A percentile compares a stretch with the other conserved stretches of the same genome.
Evolutionary conservation across 225 moss, liverwort and hornwort species (phyloP).

Genomic region (Straminergon stramineum): DNA sequence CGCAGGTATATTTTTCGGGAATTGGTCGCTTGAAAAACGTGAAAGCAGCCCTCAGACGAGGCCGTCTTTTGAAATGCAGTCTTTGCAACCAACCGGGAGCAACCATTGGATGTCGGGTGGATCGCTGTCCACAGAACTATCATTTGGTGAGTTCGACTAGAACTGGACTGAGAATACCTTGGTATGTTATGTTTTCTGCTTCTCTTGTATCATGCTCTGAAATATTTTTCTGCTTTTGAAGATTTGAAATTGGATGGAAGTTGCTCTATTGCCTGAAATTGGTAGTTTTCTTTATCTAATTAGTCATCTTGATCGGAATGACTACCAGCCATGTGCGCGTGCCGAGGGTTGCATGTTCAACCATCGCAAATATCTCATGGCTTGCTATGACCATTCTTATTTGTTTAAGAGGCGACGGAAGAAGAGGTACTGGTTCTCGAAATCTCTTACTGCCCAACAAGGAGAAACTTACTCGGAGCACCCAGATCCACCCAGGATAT

Average conservation of each 20-base stretch:
- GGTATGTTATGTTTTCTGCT: background rate
- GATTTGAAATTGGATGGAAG: background rate
- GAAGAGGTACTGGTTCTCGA: conserved; percentile 47
- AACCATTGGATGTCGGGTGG: conserved; percentile 81
- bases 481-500: conserved; percentile 34
- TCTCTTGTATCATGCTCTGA: background rate
- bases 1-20: conserved; percentile 73
- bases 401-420: conserved; percentile 57
- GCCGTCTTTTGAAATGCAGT: conserved; percentile 62
- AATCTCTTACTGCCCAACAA: conserved; percentile 1
- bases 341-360: conserved; percentile 72
- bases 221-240: background rate
- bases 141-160: conserved; percentile 48
- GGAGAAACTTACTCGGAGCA: conserved; percentile 18
- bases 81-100: conserved; percentile 75
- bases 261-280: background rate
- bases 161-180: background rate
- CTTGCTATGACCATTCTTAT: conserved; percentile 67
- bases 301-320: conserved; percentile 9
- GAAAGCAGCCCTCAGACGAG: conserved; percentile 73
- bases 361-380: conserved; percentile 77
- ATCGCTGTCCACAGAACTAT: conserved; percentile 74
- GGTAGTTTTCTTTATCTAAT: conserved; percentile 1
- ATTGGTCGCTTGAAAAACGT: conserved; percentile 79
- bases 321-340: conserved; percentile 74